These are phyloP conservation scores for Amaranthus cruentus DNA, from an alignment of 148 eudicot species.

Conservation along the genomic window DNA sequence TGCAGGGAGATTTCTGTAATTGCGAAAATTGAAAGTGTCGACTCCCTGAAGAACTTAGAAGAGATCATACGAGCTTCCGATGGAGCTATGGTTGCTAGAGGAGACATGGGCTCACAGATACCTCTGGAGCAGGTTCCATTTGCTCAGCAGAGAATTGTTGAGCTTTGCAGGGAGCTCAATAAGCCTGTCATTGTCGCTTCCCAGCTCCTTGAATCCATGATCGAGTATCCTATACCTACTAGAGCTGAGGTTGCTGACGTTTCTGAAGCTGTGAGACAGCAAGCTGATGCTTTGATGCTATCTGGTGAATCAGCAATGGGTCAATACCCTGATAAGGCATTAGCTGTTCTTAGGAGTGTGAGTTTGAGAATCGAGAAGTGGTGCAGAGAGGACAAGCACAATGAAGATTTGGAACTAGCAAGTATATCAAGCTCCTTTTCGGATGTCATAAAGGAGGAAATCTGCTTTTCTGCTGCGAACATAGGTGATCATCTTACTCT, in stretches of 20 bases:
- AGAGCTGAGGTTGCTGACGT: constrained; percentile 99
- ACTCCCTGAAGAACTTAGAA: constrained; percentile 80
- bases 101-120: constrained; percentile 96
- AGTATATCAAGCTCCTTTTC: constrained; percentile 60
- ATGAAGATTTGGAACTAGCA: constrained; percentile 59
- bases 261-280: constrained; percentile 95
- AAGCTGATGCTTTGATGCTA: constrained; percentile 92
- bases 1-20: constrained; percentile 75
- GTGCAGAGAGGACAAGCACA: constrained; percentile 88
- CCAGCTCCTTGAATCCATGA: constrained; percentile 96
- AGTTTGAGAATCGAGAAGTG: constrained; percentile 90
- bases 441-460: constrained; percentile 71
- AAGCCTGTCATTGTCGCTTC: constrained; percentile 96
- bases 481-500: constrained; percentile 47
- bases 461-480: constrained; percentile 84
- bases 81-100: constrained; percentile 99
- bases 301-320: constrained; percentile 99
- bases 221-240: constrained; percentile 92
- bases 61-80: constrained; percentile 90
- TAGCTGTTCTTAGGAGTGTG: constrained; percentile 80
- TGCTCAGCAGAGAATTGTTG: constrained; percentile 82
- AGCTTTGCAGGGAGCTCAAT: constrained; percentile 71
- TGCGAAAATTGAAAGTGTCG: constrained; percentile 95
- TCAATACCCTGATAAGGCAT: constrained; percentile 78
- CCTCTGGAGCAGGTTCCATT: constrained; percentile 97